Conservation (phyloP, 208 protist species). For the Tritrichomonas foetus region DNA sequence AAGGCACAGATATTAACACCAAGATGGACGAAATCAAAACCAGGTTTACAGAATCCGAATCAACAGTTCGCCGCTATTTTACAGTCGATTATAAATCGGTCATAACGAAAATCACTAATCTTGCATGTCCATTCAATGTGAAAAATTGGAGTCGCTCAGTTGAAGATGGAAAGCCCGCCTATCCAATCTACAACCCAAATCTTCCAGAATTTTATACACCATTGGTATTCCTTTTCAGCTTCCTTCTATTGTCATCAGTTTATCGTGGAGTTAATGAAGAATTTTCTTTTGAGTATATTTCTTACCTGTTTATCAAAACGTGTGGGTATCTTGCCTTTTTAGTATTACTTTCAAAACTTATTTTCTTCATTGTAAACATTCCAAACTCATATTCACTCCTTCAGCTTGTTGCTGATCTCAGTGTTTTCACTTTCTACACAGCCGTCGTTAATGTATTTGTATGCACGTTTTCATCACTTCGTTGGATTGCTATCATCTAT, state of each 20-base stretch:
- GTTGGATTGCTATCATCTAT: neutral
- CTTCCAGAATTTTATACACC: slow-evolving; percentile 32
- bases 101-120: neutral
- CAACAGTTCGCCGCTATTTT: neutral
- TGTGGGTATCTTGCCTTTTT: neutral
- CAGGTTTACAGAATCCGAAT: neutral
- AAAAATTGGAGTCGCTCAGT: neutral
- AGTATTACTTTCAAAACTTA: neutral
- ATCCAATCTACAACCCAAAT: neutral
- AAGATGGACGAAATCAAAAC: neutral
- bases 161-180: neutral
- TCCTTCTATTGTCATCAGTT: neutral
- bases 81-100: neutral
- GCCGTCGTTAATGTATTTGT: neutral
- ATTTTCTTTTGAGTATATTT: neutral
- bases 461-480: neutral
- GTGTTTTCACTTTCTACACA: neutral
- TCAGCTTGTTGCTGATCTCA: neutral
- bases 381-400: neutral
- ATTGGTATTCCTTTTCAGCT: neutral
- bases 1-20: too few relatives aligned
- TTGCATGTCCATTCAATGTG: neutral
- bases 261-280: neutral
- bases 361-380: neutral
- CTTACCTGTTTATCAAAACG: neutral